phyloP scores from a whole-genome alignment of 768 basidiomycete genomes.

The Boletus tomentosulus region DNA sequence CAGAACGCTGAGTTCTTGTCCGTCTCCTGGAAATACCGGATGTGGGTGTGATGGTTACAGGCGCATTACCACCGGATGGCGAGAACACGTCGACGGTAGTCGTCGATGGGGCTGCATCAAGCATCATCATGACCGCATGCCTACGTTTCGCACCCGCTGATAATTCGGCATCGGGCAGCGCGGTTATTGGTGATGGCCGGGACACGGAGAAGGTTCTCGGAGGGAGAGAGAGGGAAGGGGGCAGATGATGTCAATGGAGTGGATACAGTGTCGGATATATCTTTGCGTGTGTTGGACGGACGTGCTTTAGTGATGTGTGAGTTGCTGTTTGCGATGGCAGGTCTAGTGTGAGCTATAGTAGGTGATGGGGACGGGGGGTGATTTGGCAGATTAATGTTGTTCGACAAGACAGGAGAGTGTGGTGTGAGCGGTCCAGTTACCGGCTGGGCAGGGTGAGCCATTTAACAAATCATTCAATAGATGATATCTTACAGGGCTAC shows the following conservation, averaged over 20 bases:
- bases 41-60: slow-evolving; percentile 17
- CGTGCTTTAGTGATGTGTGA: slow-evolving; percentile 31
- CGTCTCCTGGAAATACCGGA: slow-evolving; percentile 44
- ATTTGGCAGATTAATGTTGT: slow-evolving; percentile 10
- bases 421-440: slow-evolving; percentile 28
- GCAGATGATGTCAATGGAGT: slow-evolving; percentile 10
- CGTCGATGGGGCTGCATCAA: slow-evolving; percentile 48
- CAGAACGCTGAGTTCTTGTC: slow-evolving; percentile 47
- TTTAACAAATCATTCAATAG: neutral
- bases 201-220: slow-evolving; percentile 28
- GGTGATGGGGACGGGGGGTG: slow-evolving; percentile 29
- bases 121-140: slow-evolving; percentile 76
- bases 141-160: slow-evolving; percentile 66
- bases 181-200: slow-evolving; percentile 24
- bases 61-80: slow-evolving; percentile 33
- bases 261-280: slow-evolving; percentile 19
- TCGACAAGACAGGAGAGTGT: slow-evolving; percentile 27
- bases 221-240: slow-evolving; percentile 23
- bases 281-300: slow-evolving; percentile 25
- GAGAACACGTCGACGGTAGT: slow-evolving; percentile 36
- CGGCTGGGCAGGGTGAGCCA: slow-evolving; percentile 15
- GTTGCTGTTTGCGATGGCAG: slow-evolving; percentile 8
- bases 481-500: slow-evolving; percentile 30
- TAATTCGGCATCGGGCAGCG: slow-evolving; percentile 34
- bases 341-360: slow-evolving; percentile 18